Evolutionary conservation across 148 eudicot species (phyloP).

Genomic region (Gaultheria prostrata): DNA sequence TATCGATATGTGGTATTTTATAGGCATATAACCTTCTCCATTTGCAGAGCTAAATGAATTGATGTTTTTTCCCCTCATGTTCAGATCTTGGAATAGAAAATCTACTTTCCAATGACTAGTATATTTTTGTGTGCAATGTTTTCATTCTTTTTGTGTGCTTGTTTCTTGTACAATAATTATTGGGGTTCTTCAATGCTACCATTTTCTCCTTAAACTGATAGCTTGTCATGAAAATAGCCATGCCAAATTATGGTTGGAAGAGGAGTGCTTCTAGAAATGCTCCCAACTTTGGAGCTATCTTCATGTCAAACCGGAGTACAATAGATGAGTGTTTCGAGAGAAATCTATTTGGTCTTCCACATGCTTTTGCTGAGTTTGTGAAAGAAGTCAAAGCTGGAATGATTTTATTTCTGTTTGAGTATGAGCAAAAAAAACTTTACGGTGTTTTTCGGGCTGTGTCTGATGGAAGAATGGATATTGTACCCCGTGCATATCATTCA

Average conservation of each 20-base stretch:
- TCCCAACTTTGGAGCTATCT: slow-evolving; percentile 34
- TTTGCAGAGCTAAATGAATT: background rate
- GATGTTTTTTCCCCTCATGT: background rate
- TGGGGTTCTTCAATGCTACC: background rate
- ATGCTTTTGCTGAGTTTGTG: slow-evolving; percentile 19
- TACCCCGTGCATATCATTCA: slow-evolving; percentile 24
- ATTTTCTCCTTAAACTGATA: background rate
- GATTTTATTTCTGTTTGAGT: slow-evolving; percentile 33
- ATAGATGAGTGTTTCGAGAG: slow-evolving; percentile 27
- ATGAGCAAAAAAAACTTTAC: slow-evolving; percentile 23
- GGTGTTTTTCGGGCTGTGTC: slow-evolving; percentile 36
- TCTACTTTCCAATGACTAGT: background rate
- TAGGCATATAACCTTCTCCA: background rate
- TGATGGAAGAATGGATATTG: slow-evolving; percentile 29
- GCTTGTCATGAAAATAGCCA: background rate
- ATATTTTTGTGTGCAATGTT: background rate
- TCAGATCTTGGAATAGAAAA: background rate
- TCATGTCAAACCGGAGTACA: slow-evolving; percentile 27
- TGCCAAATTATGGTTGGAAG: background rate
- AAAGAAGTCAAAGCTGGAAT: slow-evolving; percentile 29
- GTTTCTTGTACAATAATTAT: background rate
- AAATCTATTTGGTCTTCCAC: slow-evolving; percentile 32
- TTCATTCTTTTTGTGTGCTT: background rate
- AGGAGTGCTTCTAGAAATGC: background rate
- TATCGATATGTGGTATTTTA: background rate